Conservation (phyloP, 2,329 filamentous ascomycete species). For the Clarireedia paspali region DNA sequence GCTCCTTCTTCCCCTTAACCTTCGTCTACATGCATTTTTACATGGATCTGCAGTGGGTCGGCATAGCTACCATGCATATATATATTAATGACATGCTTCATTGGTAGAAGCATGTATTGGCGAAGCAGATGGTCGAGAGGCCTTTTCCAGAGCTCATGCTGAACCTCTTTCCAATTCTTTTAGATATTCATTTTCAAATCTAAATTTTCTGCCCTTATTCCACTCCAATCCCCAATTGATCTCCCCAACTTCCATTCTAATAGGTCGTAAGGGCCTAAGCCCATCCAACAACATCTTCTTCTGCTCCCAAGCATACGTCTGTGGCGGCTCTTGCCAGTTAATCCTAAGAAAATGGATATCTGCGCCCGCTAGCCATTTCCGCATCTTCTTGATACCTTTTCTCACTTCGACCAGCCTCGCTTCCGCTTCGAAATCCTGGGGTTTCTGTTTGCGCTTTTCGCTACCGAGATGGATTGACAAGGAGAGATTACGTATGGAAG, state of each 20-base stretch:
- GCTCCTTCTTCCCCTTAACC: too few relatives aligned
- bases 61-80: too few relatives aligned
- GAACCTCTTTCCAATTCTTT: conserved; percentile 19
- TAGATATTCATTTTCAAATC: conserved; percentile 22
- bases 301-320: conserved; percentile 24
- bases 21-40: too few relatives aligned
- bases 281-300: conserved; percentile 24
- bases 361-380: conserved; percentile 22
- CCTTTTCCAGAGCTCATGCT: too few relatives aligned
- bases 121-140: too few relatives aligned
- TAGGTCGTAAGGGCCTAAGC: conserved; percentile 16
- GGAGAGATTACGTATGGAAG: conserved; percentile 21
- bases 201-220: conserved; percentile 22
- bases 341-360: conserved; percentile 20
- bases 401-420: conserved; percentile 66
- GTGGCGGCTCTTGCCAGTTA: conserved; percentile 25
- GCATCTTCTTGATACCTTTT: conserved; percentile 50
- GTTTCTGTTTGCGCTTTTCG: conserved; percentile 30
- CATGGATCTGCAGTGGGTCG: too few relatives aligned
- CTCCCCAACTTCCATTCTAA: conserved; percentile 18
- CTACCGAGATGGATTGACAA: conserved; percentile 20
- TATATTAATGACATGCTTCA: too few relatives aligned
- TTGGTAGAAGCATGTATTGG: too few relatives aligned
- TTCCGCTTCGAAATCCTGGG: conserved; percentile 25
- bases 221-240: conserved; percentile 26